These are phyloP conservation scores for Avena eriantha DNA, from an alignment of 176 grass and related monocot genomes.

Conservation along the genomic window DNA sequence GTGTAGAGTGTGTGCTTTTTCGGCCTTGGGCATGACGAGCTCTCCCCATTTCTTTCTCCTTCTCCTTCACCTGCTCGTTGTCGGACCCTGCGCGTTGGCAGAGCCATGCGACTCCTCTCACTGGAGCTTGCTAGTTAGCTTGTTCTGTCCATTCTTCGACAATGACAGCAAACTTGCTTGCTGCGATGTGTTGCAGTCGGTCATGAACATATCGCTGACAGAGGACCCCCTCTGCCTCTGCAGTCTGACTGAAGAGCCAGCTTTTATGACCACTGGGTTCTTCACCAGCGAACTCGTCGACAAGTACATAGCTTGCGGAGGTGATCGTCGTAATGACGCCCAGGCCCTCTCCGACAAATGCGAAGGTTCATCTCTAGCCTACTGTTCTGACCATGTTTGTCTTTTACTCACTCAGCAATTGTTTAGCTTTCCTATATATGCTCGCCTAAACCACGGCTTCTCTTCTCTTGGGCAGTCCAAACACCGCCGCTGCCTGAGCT, in stretches of 20 bases:
- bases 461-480: too few relatives aligned
- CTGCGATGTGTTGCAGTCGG: neutral
- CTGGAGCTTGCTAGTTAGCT: neutral
- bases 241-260: neutral
- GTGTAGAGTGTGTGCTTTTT: too few relatives aligned
- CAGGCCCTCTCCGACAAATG: neutral
- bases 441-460: too few relatives aligned
- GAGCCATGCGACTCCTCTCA: neutral
- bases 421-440: too few relatives aligned
- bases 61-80: neutral
- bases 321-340: neutral
- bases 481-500: too few relatives aligned
- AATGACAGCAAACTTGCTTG: neutral
- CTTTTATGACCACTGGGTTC: neutral
- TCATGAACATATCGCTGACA: neutral
- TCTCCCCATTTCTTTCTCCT: too few relatives aligned
- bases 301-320: neutral
- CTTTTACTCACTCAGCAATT: too few relatives aligned
- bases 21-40: too few relatives aligned
- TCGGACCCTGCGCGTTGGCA: neutral
- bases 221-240: neutral
- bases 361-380: neutral
- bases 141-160: neutral
- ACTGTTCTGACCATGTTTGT: too few relatives aligned
- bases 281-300: neutral